Percentiles rank a stretch among this genome's conserved stretches.
Evolutionary conservation across 306 rosid species (phyloP).

Genomic region (Canavalia gladiata): DNA sequence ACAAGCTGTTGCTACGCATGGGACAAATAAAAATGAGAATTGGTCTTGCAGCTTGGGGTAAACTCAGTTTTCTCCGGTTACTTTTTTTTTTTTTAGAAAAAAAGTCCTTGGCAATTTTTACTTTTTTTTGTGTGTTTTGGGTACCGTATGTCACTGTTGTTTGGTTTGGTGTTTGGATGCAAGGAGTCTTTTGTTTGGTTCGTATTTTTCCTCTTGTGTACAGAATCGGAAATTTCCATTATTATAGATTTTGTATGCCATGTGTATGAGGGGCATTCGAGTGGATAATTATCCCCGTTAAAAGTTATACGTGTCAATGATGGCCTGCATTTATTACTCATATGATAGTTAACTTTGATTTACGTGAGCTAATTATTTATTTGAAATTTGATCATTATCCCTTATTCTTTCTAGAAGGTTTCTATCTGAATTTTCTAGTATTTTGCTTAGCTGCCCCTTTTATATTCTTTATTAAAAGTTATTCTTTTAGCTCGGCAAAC

Average conservation of each 20-base stretch:
- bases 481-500: conserved; percentile 34
- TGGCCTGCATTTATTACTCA: background rate
- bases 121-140: background rate
- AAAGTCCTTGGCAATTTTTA: background rate
- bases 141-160: background rate
- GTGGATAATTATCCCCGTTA: background rate
- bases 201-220: background rate
- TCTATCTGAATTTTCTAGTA: conserved; percentile 36
- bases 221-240: conserved; percentile 14
- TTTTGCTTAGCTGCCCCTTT: conserved; percentile 11
- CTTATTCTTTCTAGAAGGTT: conserved; percentile 24
- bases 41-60: background rate
- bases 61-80: conserved; percentile 18
- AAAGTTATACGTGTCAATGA: background rate
- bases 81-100: background rate
- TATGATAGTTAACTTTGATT: background rate
- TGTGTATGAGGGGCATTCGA: background rate
- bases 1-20: conserved; percentile 28
- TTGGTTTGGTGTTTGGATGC: background rate
- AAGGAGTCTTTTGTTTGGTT: background rate
- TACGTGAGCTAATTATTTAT: conserved; percentile 7
- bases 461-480: conserved; percentile 39
- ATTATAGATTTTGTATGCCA: background rate
- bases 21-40: conserved; percentile 35
- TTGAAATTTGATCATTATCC: background rate